Conservation (phyloP, 1,284 basidiomycete species). For the Pterulicium gracile region DNA sequence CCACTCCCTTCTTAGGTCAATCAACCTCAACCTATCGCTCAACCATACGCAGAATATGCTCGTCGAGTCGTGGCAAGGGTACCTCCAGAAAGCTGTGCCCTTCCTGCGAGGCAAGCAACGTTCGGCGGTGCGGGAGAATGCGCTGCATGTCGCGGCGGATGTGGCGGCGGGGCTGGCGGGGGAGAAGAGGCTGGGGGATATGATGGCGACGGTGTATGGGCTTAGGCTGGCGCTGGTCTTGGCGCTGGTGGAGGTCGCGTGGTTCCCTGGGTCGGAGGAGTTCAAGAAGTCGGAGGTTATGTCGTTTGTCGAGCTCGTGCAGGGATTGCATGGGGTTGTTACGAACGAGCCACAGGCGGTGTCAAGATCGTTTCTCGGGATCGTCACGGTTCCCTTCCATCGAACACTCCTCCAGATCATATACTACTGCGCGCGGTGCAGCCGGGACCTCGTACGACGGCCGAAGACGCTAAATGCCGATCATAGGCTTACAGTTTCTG, state of each 20-base stretch:
- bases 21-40: conserved; percentile 81
- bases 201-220: conserved; percentile 77
- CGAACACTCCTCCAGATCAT: conserved; percentile 70
- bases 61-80: conserved; percentile 68
- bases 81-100: conserved; percentile 56
- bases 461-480: conserved; percentile 46
- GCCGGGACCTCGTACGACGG: conserved; percentile 35
- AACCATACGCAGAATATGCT: conserved; percentile 70
- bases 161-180: conserved; percentile 55
- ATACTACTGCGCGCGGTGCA: conserved; percentile 66
- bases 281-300: conserved; percentile 38
- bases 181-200: conserved; percentile 70
- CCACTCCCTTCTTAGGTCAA: conserved; percentile 44
- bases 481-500: conserved; percentile 44
- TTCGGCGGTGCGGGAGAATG: conserved; percentile 36
- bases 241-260: conserved; percentile 65
- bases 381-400: conserved; percentile 65
- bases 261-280: conserved; percentile 55
- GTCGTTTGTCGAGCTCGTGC: conserved; percentile 51
- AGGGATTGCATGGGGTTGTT: conserved; percentile 56
- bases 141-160: conserved; percentile 50
- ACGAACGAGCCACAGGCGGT: conserved; percentile 70
- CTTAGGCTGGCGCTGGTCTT: conserved; percentile 68
- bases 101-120: conserved; percentile 58
- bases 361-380: conserved; percentile 62